Evolutionary conservation across 106 monocot genomes (phyloP), one percentile per base, ranked within the genome.

Genomic region (Allium cepa): DNA sequence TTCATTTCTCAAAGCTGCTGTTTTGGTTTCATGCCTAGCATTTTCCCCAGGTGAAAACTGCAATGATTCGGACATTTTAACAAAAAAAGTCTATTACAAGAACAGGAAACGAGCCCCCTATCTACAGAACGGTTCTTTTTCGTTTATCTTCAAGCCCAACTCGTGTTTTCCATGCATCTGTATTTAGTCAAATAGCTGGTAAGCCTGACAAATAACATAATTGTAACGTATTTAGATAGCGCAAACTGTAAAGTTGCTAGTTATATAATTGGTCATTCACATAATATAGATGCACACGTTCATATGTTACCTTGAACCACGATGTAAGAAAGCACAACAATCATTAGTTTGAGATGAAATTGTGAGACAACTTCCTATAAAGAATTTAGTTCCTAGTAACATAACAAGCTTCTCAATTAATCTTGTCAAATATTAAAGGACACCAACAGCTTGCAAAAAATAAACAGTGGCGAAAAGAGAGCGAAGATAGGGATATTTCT

Each of bases 251-350:
- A n/a, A n/a, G n/a, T n/a, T n/a, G n/a, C n/a, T n/a, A n/a, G n/a
- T n/a, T n/a, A n/a, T n/a, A 18, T 1, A 49, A 11, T 52, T 15
- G 45, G 27, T 62, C 51, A 63, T 51, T 45, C 51, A 50, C 49
- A 67, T 63, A 53, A 45, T 26, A 53, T 10, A 48, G n/a, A n/a
- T n/a, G n/a, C n/a, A n/a, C n/a, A n/a, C n/a, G n/a, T n/a, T n/a
- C n/a, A n/a, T n/a, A 11, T 11, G 50, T n/a, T 85, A 96, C 95
- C 95, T 83, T 67, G 95, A 96, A 59, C 95, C 95, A 77, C 82
- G 91, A 71, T 96, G 84, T 26, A 96, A 73, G 55, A 96, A 96
- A 11, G 88, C 88, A 78, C 91, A 96, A 70, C 80, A 91, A 69
- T 96, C 88, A 71, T 71, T 47, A 67, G 77, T 75, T 78, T 75